phyloP scores from a whole-genome alignment of 2,329 filamentous ascomycete genomes.

The Ascochyta rabiei region DNA sequence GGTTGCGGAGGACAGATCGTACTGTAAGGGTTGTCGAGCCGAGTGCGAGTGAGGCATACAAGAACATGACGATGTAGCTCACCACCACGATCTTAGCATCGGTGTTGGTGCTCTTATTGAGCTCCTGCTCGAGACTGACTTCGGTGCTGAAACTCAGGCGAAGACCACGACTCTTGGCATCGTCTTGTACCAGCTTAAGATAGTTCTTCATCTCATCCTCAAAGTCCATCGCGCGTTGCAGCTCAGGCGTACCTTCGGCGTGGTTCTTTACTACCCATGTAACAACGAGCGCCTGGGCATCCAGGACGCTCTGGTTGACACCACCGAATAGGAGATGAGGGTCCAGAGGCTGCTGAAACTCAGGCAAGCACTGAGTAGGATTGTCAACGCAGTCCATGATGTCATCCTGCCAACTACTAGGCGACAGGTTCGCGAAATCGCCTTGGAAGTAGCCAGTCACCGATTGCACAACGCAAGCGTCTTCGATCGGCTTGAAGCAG shows the following conservation, averaged over 20 bases:
- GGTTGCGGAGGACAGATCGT: conserved; percentile 78
- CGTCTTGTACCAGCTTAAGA: conserved; percentile 77
- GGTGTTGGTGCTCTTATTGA: conserved; percentile 98
- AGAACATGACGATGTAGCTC: conserved; percentile 98
- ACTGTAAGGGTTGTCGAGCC: conserved; percentile 85
- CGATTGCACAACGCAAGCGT: conserved; percentile 91
- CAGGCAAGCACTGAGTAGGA: conserved; percentile 81
- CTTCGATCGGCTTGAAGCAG: conserved; percentile 90
- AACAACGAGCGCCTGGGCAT: conserved; percentile 80
- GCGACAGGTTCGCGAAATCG: conserved; percentile 65
- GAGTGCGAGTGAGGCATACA: conserved; percentile 91
- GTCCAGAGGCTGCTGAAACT: conserved; percentile 86
- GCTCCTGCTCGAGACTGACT: conserved; percentile 89
- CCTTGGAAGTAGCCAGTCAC: conserved; percentile 87
- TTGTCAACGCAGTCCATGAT: conserved; percentile 76
- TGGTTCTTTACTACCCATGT: conserved; percentile 96
- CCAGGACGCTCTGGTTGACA: conserved; percentile 69
- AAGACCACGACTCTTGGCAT: conserved; percentile 78
- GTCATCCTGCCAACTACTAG: conserved; percentile 72
- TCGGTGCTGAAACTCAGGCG: conserved; percentile 94
- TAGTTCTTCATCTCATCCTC: conserved; percentile 78
- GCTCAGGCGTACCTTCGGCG: conserved; percentile 71
- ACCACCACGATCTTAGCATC: conserved; percentile 96
- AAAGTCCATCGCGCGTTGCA: conserved; percentile 84
- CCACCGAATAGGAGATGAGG: conserved; percentile 87